Percentiles rank a stretch among this genome's conserved stretches.
These are phyloP conservation scores for Amaranthus hypochondriacus DNA, from an alignment of 148 eudicot genomes.

Conservation along the genomic window DNA sequence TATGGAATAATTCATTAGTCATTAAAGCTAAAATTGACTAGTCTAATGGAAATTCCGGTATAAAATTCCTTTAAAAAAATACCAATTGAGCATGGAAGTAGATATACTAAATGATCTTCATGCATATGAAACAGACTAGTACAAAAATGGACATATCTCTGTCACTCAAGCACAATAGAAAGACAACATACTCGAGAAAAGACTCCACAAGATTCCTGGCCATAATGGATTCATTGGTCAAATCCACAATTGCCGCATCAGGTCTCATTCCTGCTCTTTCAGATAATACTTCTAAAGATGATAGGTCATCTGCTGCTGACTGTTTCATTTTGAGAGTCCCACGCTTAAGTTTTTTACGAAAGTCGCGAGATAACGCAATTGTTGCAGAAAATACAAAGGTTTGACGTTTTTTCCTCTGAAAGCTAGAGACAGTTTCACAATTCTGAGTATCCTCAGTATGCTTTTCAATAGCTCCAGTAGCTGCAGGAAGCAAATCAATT, in stretches of 20 bases:
- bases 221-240: constrained; percentile 77
- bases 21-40: no score
- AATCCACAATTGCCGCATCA: constrained; percentile 81
- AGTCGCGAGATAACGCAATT: constrained; percentile 80
- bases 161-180: neutral
- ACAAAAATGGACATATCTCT: neutral
- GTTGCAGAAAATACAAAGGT: constrained; percentile 98
- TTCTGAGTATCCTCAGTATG: constrained; percentile 47
- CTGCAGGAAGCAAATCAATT: constrained; percentile 84
- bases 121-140: neutral
- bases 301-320: constrained; percentile 42
- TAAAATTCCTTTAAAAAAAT: no score
- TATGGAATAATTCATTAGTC: no score
- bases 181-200: constrained; percentile 71
- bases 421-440: constrained; percentile 57
- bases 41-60: no score
- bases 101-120: neutral
- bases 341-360: constrained; percentile 83
- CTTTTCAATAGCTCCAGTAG: constrained; percentile 36
- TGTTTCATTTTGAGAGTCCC: constrained; percentile 54
- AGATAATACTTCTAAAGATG: constrained; percentile 78
- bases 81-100: neutral
- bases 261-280: constrained; percentile 94
- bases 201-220: constrained; percentile 86
- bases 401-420: constrained; percentile 87